Evolutionary conservation across 2,329 filamentous ascomycete species (phyloP).

Genomic region (Fusarium dlaminii): DNA sequence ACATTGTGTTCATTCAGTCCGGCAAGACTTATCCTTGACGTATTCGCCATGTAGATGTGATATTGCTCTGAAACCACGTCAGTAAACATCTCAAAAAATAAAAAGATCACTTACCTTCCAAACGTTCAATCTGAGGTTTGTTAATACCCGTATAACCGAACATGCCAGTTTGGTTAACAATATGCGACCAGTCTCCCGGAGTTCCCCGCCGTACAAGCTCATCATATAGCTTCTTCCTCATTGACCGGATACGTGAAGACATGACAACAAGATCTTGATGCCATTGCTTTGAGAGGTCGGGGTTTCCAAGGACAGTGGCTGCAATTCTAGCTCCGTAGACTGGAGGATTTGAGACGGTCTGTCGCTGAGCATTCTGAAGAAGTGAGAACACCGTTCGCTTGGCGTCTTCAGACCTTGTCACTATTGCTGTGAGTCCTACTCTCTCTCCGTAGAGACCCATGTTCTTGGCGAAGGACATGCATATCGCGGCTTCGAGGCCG

Average conservation of each 20-base stretch:
- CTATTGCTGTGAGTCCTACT: conserved; percentile 45
- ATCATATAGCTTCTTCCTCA: conserved; percentile 48
- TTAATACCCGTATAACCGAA: conserved; percentile 59
- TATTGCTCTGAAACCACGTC: conserved; percentile 39
- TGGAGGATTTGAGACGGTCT: conserved; percentile 49
- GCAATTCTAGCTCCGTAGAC: conserved; percentile 50
- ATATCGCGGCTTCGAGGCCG: conserved; percentile 61
- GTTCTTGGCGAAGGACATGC: conserved; percentile 71
- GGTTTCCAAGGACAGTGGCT: conserved; percentile 44
- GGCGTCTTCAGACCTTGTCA: conserved; percentile 28
- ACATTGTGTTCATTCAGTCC: conserved; percentile 51
- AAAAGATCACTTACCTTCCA: conserved; percentile 40
- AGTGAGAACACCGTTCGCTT: conserved; percentile 41
- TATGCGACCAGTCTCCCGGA: conserved; percentile 50
- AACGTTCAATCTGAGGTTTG: conserved; percentile 54
- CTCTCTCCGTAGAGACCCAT: conserved; percentile 58
- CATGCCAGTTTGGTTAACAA: conserved; percentile 52
- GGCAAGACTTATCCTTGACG: conserved; percentile 52
- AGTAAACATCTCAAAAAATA: accelerated
- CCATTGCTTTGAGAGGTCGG: conserved; percentile 47
- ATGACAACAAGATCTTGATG: conserved; percentile 48
- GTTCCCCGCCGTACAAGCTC: conserved; percentile 45
- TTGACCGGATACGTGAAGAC: conserved; percentile 48
- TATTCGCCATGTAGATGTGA: conserved; percentile 53
- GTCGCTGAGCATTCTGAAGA: conserved; percentile 46